These are phyloP conservation scores for Emydomyces testavorans DNA, from an alignment of 2,329 filamentous ascomycete genomes.

Conservation along the genomic window DNA sequence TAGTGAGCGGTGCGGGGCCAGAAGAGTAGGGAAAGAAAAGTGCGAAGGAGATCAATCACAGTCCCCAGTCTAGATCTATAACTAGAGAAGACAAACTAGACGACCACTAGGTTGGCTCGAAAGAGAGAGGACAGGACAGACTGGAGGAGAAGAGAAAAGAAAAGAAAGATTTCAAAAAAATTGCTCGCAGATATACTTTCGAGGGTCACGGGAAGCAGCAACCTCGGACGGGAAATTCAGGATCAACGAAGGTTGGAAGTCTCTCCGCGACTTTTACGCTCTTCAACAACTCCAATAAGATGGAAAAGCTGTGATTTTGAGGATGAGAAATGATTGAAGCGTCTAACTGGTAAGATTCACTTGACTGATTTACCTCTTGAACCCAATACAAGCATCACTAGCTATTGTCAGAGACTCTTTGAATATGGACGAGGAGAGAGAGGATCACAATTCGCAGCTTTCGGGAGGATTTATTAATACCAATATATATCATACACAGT, in stretches of 20 bases:
- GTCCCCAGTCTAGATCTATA: not conserved
- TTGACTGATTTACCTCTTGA: too few species aligned
- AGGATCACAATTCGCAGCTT: too few species aligned
- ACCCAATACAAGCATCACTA: too few species aligned
- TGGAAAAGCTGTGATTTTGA: too few species aligned
- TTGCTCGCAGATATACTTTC: not conserved
- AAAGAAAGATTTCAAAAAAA: not conserved
- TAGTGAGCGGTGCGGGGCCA: not conserved
- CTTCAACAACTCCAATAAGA: too few species aligned
- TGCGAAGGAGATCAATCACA: conserved; percentile 1
- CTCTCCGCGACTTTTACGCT: too few species aligned
- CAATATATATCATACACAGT: too few species aligned
- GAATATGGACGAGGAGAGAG: too few species aligned
- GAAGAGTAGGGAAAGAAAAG: not conserved
- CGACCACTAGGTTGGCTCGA: not conserved
- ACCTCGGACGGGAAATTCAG: conserved; percentile 8
- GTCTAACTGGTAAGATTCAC: too few species aligned
- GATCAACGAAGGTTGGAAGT: not conserved
- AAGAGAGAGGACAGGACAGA: not conserved
- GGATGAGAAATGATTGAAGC: too few species aligned
- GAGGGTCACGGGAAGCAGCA: conserved; percentile 1
- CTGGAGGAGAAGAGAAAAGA: not conserved
- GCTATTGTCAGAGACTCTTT: too few species aligned
- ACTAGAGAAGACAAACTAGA: not conserved
- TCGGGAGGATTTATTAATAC: too few species aligned